Conservation (phyloP, 192 early-diverging fungal genomes). For the Globomyces pollinis-pini region DNA sequence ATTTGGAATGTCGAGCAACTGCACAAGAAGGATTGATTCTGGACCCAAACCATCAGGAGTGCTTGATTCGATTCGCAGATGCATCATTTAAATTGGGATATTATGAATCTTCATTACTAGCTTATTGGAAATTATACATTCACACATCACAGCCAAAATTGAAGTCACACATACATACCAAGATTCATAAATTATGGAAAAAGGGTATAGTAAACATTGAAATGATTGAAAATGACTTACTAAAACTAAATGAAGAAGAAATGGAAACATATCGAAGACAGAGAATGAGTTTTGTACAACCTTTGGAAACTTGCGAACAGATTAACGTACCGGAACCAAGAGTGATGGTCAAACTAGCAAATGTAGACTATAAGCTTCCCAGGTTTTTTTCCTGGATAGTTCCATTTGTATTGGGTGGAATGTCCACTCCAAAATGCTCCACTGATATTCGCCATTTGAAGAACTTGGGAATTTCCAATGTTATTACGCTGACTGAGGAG, state of each 20-base stretch:
- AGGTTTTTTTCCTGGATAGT: constrained; percentile 34
- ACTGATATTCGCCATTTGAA: constrained; percentile 25
- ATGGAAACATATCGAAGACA: not conserved
- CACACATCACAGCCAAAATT: not conserved
- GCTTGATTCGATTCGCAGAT: not conserved
- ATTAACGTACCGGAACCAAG: not conserved
- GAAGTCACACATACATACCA: not conserved
- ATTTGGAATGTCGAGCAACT: not conserved
- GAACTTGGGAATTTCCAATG: constrained; percentile 12
- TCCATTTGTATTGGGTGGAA: constrained; percentile 31
- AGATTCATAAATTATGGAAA: constrained; percentile 9
- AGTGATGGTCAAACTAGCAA: not conserved
- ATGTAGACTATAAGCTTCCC: constrained; percentile 19
- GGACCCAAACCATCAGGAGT: not conserved
- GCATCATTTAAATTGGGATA: constrained; percentile 4
- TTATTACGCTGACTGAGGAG: constrained; percentile 40
- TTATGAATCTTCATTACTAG: not conserved
- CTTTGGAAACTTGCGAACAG: not conserved
- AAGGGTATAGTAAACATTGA: constrained; percentile 8
- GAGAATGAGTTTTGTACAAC: not conserved
- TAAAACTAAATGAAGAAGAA: not conserved
- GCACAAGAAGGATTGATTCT: not conserved
- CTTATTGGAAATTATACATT: not conserved
- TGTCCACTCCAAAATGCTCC: constrained; percentile 27
- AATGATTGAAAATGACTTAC: not conserved